Conservation (phyloP, 768 basidiomycete genomes). For the Astraeus odoratus region DNA sequence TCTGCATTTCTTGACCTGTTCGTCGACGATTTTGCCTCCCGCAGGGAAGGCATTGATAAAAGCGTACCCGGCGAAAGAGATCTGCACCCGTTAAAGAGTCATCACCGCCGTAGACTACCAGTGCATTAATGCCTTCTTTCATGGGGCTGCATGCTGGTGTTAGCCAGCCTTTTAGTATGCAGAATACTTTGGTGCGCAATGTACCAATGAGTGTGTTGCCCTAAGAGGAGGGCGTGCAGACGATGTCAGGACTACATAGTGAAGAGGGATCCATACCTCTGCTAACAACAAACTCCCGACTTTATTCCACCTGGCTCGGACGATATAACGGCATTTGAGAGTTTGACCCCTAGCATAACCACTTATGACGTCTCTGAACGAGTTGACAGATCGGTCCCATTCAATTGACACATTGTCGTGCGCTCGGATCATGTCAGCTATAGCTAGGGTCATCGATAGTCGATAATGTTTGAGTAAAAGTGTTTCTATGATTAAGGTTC, state of each 20-base stretch:
- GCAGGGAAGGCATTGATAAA: constrained; percentile 63
- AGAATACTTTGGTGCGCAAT: constrained; percentile 77
- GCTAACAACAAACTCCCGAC: constrained; percentile 93
- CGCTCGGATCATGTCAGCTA: constrained; percentile 18
- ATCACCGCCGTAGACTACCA: constrained; percentile 96
- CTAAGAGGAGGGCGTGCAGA: constrained; percentile 31
- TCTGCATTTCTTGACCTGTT: constrained; percentile 61
- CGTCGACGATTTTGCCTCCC: constrained; percentile 70
- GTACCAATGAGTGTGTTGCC: constrained; percentile 97
- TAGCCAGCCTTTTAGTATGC: constrained; percentile 83
- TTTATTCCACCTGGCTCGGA: constrained; percentile 97
- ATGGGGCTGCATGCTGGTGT: constrained; percentile 86
- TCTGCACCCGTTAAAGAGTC: constrained; percentile 96
- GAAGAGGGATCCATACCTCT: constrained; percentile 47
- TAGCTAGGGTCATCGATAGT: constrained; percentile 23
- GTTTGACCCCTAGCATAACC: constrained; percentile 61
- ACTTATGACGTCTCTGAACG: constrained; percentile 75
- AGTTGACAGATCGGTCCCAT: constrained; percentile 50
- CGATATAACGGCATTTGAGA: constrained; percentile 87
- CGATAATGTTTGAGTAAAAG: constrained; percentile 27
- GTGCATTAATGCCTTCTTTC: constrained; percentile 93
- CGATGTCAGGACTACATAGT: neutral
- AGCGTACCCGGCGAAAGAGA: constrained; percentile 84
- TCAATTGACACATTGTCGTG: constrained; percentile 17
- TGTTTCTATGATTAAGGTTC: constrained; percentile 91